Base-by-base conservation (phyloP, 2,329 filamentous ascomycete genomes). In the Colletotrichum navitas region DNA sequence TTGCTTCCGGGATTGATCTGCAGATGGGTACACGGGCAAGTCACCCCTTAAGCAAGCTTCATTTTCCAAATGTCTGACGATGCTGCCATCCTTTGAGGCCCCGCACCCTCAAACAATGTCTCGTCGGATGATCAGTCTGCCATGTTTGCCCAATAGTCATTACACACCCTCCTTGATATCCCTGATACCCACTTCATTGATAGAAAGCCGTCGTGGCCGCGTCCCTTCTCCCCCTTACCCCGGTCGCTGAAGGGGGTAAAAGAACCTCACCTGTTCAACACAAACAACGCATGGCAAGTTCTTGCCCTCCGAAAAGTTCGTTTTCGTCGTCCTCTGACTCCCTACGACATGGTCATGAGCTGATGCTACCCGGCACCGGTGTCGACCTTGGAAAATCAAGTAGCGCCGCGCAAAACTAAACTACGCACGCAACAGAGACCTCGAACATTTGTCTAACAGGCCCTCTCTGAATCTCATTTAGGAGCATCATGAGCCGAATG, bases 371-470 rank as follows among this genome's bases (percentile, higher is more conserved):
- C 34, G 64, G 63, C 14, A 47, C 52, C 41, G 62, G 47, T 24
- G 52, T 74, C n/a, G 61, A 72, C 62, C 59, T 69, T 54, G 72
- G 71, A 52, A 45, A 56, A 24, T 24, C 66, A 14, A 47, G 56
- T 14, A 45, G 54, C 39, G 51, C 43, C 36, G 45, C 52, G n/a
- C 65, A 71, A 43, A 54, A 68, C 29, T 45, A 45, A 55, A 54
- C 36, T 43, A 45, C 47, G 24, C 32, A 39, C 51, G 54, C 47
- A 36, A 10, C 54, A 10, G 54, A 51, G 21, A 64, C 60, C 21
- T 49, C 41, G 12, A 39, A 24, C 18, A 21, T 21, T 60, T 47
- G 12, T 47, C 58, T 43, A 55, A 69, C 55, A 24, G 54, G 54
- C 21, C n/a, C 47, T 41, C 12, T 69, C 24, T 39, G 52, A 11